phyloP scores from a whole-genome alignment of 208 protist species.

The Jaenimonas drosophilae region DNA sequence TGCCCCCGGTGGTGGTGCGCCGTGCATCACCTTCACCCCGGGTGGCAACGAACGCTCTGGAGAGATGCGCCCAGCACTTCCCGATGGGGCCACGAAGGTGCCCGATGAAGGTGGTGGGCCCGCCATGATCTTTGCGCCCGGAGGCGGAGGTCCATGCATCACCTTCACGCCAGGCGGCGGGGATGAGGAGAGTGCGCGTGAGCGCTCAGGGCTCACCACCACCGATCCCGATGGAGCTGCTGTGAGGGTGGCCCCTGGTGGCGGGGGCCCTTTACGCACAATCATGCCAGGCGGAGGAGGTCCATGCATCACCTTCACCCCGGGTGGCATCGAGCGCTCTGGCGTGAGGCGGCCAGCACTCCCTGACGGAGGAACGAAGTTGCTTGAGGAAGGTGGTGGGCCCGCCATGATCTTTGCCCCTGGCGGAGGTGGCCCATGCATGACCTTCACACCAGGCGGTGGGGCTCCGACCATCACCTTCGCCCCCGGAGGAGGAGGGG shows the following conservation, averaged over 20 bases:
- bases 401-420: conserved; percentile 35
- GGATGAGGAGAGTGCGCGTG: conserved; percentile 2
- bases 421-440: conserved; percentile 11
- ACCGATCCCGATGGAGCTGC: conserved; percentile 4
- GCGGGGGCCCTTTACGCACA: no score
- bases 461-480: no score
- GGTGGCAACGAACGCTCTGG: not conserved
- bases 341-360: no score
- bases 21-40: not conserved
- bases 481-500: conserved; percentile 3
- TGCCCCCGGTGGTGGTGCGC: conserved; percentile 2
- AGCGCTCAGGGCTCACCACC: not conserved
- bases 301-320: conserved; percentile 9
- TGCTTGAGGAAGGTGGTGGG: conserved; percentile 21
- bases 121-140: conserved; percentile 27
- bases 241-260: conserved; percentile 3
- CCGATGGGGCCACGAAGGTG: no score
- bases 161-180: conserved; percentile 9
- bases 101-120: no score
- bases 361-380: no score
- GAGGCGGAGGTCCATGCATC: conserved; percentile 11
- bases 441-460: no score
- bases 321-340: not conserved
- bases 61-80: no score
- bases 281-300: not conserved